These are phyloP conservation scores for Vanrija sp. DNA, from an alignment of 1,284 basidiomycete genomes.

Conservation along the genomic window DNA sequence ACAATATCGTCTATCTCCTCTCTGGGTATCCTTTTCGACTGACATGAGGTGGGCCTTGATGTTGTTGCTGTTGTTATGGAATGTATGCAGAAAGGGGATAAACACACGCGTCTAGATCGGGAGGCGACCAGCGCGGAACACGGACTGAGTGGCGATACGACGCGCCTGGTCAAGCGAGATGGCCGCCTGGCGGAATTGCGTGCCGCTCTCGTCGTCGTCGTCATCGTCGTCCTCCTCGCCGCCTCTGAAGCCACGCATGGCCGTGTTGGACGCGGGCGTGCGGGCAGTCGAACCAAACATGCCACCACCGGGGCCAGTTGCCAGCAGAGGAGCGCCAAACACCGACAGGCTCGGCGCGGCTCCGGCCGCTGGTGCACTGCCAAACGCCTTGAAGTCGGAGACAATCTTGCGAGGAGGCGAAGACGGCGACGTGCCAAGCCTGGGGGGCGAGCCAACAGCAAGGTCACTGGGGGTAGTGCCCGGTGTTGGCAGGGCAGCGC, in stretches of 20 bases:
- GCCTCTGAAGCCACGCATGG: constrained; percentile 22
- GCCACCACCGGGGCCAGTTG: constrained; percentile 46
- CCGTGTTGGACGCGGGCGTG: constrained; percentile 31
- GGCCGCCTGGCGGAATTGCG: constrained; percentile 68
- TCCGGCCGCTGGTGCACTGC: constrained; percentile 50
- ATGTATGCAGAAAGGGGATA: too few species aligned
- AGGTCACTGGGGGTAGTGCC: constrained; percentile 19
- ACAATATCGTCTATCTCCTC: too few species aligned
- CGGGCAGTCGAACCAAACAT: constrained; percentile 46
- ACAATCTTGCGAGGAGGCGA: constrained; percentile 75
- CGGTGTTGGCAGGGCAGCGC: not conserved
- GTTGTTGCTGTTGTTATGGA: too few species aligned
- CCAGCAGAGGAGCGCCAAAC: constrained; percentile 50
- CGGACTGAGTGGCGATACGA: constrained; percentile 53
- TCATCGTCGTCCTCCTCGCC: constrained; percentile 60
- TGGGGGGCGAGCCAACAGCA: constrained; percentile 30
- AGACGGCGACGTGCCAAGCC: constrained; percentile 36
- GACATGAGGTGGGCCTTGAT: too few species aligned
- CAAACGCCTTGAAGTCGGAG: constrained; percentile 82
- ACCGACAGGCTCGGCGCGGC: constrained; percentile 20
- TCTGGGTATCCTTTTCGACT: too few species aligned
- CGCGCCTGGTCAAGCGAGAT: constrained; percentile 83
- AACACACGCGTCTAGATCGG: constrained; percentile 3
- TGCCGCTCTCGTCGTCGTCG: constrained; percentile 44
- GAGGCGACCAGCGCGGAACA: constrained; percentile 48